These are phyloP conservation scores for Phytomonas francai DNA, from an alignment of 208 protist species.

Conservation along the genomic window DNA sequence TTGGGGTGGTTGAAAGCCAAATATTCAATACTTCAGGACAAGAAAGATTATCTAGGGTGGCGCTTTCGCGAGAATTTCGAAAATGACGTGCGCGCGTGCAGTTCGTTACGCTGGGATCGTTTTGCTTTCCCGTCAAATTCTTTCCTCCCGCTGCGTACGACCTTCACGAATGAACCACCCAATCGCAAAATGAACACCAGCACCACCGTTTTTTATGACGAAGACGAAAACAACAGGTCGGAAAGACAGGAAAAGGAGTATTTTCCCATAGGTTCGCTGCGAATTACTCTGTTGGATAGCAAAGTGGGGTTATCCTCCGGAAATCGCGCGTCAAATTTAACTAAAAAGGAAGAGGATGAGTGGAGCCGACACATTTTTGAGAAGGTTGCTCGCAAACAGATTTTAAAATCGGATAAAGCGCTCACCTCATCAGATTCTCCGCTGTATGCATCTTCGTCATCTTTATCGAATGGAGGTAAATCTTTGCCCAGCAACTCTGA, in stretches of 20 bases:
- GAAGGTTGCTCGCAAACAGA: no score
- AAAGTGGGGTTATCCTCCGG: no score
- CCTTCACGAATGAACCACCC: conserved; percentile 23
- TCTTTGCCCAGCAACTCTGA: not conserved
- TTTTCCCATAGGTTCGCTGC: no score
- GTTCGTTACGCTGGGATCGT: conserved; percentile 27
- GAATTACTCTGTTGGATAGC: no score
- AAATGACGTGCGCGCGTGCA: conserved; percentile 46
- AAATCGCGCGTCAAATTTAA: no score
- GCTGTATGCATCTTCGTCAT: no score
- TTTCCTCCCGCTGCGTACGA: conserved; percentile 16
- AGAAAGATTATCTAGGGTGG: conserved; percentile 10
- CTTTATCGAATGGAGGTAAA: no score
- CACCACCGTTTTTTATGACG: not conserved
- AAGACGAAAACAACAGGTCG: not conserved
- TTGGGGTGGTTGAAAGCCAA: conserved; percentile 33
- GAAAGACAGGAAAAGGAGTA: no score
- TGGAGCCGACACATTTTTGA: no score
- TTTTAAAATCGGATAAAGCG: no score
- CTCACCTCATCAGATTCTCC: no score
- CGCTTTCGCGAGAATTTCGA: conserved; percentile 14
- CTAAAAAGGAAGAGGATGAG: no score
- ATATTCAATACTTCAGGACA: conserved; percentile 12
- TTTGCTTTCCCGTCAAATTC: conserved; percentile 43
- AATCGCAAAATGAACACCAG: not conserved